Percentiles rank a stretch among this genome's conserved stretches.
Evolutionary conservation across 2,329 filamentous ascomycete species (phyloP).

Genomic region (Amauroascus verrucosus): DNA sequence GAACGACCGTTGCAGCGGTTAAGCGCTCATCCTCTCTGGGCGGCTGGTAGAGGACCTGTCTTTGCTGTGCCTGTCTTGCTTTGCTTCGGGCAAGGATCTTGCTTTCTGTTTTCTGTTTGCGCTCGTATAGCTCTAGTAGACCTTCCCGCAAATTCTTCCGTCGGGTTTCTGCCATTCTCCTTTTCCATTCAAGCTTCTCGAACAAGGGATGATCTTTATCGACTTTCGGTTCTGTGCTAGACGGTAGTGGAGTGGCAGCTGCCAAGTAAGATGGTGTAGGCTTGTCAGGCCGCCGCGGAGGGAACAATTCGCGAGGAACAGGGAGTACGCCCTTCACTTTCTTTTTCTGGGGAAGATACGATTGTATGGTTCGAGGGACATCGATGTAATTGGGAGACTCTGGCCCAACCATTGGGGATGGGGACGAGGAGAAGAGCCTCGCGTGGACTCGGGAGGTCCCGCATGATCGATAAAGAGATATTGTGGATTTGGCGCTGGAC

Average conservation of each 20-base stretch:
- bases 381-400: conserved; percentile 84
- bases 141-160: conserved; percentile 63
- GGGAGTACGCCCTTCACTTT: conserved; percentile 68
- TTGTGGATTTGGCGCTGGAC: conserved; percentile 17
- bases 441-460: conserved; percentile 27
- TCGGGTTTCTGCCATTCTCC: conserved; percentile 59
- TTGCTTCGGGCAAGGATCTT: conserved; percentile 34
- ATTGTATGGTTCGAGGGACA: conserved; percentile 66
- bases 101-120: conserved; percentile 44
- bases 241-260: conserved; percentile 48
- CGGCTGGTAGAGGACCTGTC: conserved; percentile 49
- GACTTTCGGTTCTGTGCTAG: conserved; percentile 21
- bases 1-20: conserved; percentile 57
- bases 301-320: conserved; percentile 71
- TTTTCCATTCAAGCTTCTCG: conserved; percentile 55
- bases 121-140: conserved; percentile 56
- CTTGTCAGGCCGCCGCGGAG: conserved; percentile 51
- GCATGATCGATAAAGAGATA: conserved; percentile 32
- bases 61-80: conserved; percentile 42
- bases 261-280: conserved; percentile 50
- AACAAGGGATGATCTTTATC: conserved; percentile 34
- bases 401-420: conserved; percentile 42
- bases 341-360: conserved; percentile 43
- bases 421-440: conserved; percentile 32
- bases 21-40: conserved; percentile 67